Percentiles rank a stretch among this genome's conserved stretches.
phyloP scores from a whole-genome alignment of 1,284 basidiomycete species.

The Farysia itapuensis region DNA sequence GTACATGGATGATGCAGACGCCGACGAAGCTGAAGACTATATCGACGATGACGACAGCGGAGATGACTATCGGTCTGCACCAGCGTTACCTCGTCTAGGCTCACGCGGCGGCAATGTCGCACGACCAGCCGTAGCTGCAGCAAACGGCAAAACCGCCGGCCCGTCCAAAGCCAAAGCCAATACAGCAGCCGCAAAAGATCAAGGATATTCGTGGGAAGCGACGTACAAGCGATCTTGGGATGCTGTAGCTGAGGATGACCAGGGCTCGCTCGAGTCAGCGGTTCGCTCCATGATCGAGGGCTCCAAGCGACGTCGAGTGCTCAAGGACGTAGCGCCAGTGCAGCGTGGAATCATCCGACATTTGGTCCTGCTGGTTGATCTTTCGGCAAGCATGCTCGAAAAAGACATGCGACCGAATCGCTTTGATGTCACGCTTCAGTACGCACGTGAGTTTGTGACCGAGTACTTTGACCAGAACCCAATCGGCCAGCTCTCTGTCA shows the following conservation, averaged over 20 bases:
- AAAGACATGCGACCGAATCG: conserved; percentile 92
- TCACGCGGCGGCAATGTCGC: conserved; percentile 3
- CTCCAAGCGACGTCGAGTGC: conserved; percentile 66
- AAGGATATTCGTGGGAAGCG: conserved; percentile 86
- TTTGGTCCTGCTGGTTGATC: conserved; percentile 83
- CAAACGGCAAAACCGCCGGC: conserved; percentile 10
- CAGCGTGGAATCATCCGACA: conserved; percentile 95
- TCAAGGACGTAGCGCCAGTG: conserved; percentile 81
- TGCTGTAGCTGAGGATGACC: conserved; percentile 91
- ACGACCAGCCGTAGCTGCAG: neutral
- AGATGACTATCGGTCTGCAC: conserved; percentile 35
- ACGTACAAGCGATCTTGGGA: conserved; percentile 95
- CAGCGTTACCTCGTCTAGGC: conserved; percentile 22
- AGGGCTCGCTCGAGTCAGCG: conserved; percentile 82
- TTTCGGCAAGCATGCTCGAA: conserved; percentile 89
- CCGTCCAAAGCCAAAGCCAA: conserved; percentile 3
- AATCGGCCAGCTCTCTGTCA: conserved; percentile 72
- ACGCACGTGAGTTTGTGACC: conserved; percentile 74
- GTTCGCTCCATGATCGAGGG: conserved; percentile 86
- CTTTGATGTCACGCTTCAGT: conserved; percentile 75
- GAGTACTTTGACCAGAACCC: conserved; percentile 99
- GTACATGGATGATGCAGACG: conserved; percentile 29
- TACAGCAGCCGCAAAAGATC: conserved; percentile 16
- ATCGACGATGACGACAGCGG: conserved; percentile 41
- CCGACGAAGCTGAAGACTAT: conserved; percentile 36